Base-by-base conservation (phyloP, 2,329 filamentous ascomycete genomes). In the Emmonsia crescens region DNA sequence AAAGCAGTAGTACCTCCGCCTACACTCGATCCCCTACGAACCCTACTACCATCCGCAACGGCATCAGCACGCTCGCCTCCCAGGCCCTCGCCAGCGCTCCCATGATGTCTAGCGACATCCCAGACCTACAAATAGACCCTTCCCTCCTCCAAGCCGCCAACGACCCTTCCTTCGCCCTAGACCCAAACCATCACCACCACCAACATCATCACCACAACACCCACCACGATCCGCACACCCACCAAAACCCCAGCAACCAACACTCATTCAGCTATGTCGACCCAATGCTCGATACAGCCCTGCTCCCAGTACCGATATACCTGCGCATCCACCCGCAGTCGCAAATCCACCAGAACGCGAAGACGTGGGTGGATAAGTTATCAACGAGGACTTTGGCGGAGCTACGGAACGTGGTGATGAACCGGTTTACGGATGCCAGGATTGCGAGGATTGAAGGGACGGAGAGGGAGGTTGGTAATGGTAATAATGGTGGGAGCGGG, bases 251-350 rank as follows among this genome's bases (percentile, higher is more conserved):
- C 72, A 75, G 55, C 71, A 73, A 38, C 72, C 74, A 36, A 46
- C 69, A 36, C 67, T 64, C 70, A 6, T 76, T 73, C 63, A 70
- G 68, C 59, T 77, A 75, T 46, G 71, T 74, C 62, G 73, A 75
- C 51, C 69, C 74, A 1, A 69, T 76, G 62, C 68, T 76, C 31
- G 68, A 67, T n/a, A 60, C 71, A 6, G 59, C 66, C 36, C 27
- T 70, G 10, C 60, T 74, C 36, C 68, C 81, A 1, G 81, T 85
- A 49, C 80, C 85, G 2, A 81, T 89, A 14, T 91, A 85, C 74
- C 82, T 92, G 66, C 84, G 86, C n/a, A 79, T 89, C 5, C 83
- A 88, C 66, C 81, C 83, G 0, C 78, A 80, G n/a, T 89, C 86
- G 3, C 80, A 78, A 14, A 77, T 86, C 40, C 63, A 79, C 70